Evolutionary conservation across 768 basidiomycete genomes (phyloP).

Genomic region (Asterophora lycoperdoides): DNA sequence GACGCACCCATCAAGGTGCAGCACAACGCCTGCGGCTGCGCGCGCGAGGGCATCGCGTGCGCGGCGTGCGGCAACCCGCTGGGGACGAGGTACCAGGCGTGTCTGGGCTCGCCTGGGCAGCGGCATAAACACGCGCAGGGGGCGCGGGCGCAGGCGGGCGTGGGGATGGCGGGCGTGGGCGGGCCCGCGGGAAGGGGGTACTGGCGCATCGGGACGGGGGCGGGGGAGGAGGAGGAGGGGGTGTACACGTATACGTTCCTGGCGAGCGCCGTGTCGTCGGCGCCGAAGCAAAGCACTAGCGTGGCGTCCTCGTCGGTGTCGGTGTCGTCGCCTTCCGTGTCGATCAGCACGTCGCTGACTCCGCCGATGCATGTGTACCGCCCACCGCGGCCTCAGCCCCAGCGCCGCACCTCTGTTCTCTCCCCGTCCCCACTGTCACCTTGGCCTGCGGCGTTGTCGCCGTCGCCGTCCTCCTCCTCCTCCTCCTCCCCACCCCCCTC

Average conservation of each 20-base stretch:
- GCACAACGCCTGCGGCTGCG: constrained; percentile 58
- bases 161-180: neutral
- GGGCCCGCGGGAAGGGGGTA: constrained; percentile 39
- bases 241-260: constrained; percentile 45
- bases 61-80: constrained; percentile 60
- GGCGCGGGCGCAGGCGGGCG: neutral
- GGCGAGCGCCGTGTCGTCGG: constrained; percentile 38
- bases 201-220: constrained; percentile 29
- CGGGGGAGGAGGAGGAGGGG: constrained; percentile 15
- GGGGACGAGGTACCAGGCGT: constrained; percentile 59
- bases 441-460: neutral
- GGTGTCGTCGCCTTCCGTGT: too few relatives aligned
- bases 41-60: constrained; percentile 67
- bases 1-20: constrained; percentile 40
- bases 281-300: constrained; percentile 20
- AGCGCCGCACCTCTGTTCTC: neutral
- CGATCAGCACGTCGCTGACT: too few relatives aligned
- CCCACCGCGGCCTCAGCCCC: constrained; percentile 23
- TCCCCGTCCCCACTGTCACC: neutral
- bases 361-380: too few relatives aligned
- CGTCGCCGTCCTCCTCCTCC: neutral
- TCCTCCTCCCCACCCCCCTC: neutral
- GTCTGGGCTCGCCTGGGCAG: constrained; percentile 46
- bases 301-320: constrained; percentile 6
- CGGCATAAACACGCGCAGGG: constrained; percentile 14